Evolutionary conservation across 2,329 filamentous ascomycete species (phyloP), one percentile per base, ranked within the genome.

Genomic region (Plenodomus tracheiphilus): DNA sequence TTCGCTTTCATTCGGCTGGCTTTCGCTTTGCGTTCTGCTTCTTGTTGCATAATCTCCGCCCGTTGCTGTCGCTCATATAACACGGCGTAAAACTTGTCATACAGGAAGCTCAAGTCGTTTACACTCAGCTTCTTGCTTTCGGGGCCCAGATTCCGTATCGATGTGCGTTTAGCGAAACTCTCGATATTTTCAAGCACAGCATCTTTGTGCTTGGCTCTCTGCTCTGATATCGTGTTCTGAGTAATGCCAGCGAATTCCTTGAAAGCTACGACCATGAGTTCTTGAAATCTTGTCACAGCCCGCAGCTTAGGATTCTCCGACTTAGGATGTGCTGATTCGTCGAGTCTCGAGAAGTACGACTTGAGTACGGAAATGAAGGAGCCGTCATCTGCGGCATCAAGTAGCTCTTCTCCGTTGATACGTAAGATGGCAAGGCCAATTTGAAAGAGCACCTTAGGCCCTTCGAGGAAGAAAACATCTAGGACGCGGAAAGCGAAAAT

Each of bases 201-300:
- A 66, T 94, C 90, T 74, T 97, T 97, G 74, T 97, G 95, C 74
- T 92, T 96, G 35, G 89, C 80, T 18, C 94, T 86, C 66, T 95
- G 82, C 58, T 97, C 94, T 0, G 88, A 88, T 52, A 99, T 92
- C 42, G 87, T 96, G 66, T 85, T 87, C 68, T 99, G 93, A 0
- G 94, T 99, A 60, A 99, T 96, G 35, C 87, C 90, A 0, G 93
- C 88, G 68, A 99, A 99, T 68, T 99, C 94, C 62, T 97, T 97
- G 76, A 99, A 99, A 0, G 94, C 94, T 17, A 97, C 94, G 2
- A 99, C 94, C 92, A 99, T 97, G 48, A 99, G 83, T 72, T 97
- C 94, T 66, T 99, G 94, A 70, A 99, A 99, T 39, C 90, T 85
- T 5, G 95, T 99, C 45, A 99, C 94, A 0, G 92, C 91, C 44